These are phyloP conservation scores for Chaetomium sp. DNA, from an alignment of 2,329 filamentous ascomycete genomes.

Conservation along the genomic window DNA sequence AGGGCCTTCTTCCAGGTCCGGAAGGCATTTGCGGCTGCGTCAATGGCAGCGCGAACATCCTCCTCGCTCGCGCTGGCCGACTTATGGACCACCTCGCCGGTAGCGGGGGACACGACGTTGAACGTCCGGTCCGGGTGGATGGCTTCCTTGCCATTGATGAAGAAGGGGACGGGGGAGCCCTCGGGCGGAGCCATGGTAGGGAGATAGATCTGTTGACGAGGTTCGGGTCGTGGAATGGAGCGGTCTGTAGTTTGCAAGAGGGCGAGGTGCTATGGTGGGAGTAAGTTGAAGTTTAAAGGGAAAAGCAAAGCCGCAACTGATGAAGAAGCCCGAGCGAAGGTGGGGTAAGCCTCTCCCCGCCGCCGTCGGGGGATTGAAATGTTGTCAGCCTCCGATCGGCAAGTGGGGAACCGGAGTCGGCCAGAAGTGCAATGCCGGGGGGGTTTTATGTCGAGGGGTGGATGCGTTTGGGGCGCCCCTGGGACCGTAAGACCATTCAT, in stretches of 20 bases:
- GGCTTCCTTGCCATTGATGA: conserved; percentile 40
- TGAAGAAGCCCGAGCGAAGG: neutral
- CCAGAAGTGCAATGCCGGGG: neutral
- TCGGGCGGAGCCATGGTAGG: conserved; percentile 17
- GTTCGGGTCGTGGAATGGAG: conserved; percentile 14
- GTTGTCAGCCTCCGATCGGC: conserved; percentile 1
- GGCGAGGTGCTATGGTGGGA: neutral
- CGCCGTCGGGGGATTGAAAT: neutral
- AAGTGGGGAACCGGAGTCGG: conserved; percentile 10
- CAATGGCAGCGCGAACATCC: conserved; percentile 39
- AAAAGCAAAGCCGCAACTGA: neutral
- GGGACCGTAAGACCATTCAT: neutral
- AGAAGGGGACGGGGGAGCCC: conserved; percentile 38
- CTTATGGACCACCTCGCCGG: conserved; percentile 38
- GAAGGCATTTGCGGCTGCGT: conserved; percentile 66
- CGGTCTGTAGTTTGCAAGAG: neutral
- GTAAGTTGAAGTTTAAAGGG: neutral
- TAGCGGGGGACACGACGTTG: conserved; percentile 38
- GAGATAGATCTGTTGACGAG: neutral
- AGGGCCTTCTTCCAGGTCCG: conserved; percentile 67
- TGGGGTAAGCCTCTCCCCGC: conserved; percentile 5
- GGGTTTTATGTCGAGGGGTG: neutral
- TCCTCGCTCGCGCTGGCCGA: conserved; percentile 35
- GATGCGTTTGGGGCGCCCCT: neutral
- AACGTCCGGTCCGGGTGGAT: conserved; percentile 32